Conservation (phyloP, 2,329 filamentous ascomycete species). For the Stachybotrys chlorohalonatus region DNA sequence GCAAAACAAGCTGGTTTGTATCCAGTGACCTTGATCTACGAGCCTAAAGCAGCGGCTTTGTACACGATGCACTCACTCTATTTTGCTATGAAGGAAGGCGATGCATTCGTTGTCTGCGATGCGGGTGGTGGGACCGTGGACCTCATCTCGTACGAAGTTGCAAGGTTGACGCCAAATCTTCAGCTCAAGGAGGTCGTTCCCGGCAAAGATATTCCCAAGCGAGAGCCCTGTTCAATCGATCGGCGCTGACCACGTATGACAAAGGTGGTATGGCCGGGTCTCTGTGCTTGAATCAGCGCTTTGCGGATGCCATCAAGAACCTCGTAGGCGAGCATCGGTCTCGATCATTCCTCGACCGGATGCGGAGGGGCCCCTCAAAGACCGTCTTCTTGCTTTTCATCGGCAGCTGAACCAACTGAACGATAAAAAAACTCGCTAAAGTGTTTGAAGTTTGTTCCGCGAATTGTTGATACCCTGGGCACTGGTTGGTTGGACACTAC, state of each 20-base stretch:
- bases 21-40: slow-evolving; percentile 8
- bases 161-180: slow-evolving; percentile 9
- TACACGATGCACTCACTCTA: slow-evolving; percentile 5
- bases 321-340: slow-evolving; percentile 6
- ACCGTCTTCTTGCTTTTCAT: not conserved
- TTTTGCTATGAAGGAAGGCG: slow-evolving; percentile 1
- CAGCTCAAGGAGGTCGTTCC: slow-evolving; percentile 14
- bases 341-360: not conserved
- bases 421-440: not conserved
- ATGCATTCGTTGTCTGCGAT: slow-evolving; percentile 14
- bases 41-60: slow-evolving; percentile 10
- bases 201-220: slow-evolving; percentile 9
- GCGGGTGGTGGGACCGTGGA: slow-evolving; percentile 18
- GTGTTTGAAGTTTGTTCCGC: not conserved
- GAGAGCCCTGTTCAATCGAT: not conserved
- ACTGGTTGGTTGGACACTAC: not conserved
- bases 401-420: not conserved
- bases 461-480: not conserved
- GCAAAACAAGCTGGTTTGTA: slow-evolving; percentile 6
- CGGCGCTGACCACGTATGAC: not conserved
- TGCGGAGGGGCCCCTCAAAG: not conserved
- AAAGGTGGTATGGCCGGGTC: slow-evolving; percentile 14
- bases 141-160: slow-evolving; percentile 20
- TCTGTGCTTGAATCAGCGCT: slow-evolving; percentile 11
- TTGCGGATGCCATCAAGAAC: slow-evolving; percentile 6